Evolutionary conservation across 169 alveolate species (phyloP), one percentile per base, ranked within the genome.

Genomic region (Plasmodium falciparum): DNA sequence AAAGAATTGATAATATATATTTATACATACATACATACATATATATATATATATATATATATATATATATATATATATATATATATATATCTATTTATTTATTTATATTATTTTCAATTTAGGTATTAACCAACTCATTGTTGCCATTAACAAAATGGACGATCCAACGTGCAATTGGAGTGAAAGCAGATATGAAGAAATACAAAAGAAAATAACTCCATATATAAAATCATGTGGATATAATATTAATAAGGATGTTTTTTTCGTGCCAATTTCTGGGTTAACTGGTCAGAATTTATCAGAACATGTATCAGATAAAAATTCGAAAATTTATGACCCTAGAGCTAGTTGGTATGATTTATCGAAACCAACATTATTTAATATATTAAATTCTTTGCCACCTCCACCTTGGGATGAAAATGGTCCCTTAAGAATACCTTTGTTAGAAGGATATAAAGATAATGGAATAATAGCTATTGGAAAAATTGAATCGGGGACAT

Each of bases 121-220:
- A 69, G 99, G 99, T 4, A 99, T 99, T 20, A 94, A 95, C 85
- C 98, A 98, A 80, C 95, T 99, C 52, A 97, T 99, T 4, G 99
- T 99, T 39, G 98, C 99, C 49, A 97, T 99, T 24, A 99, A 99
- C 93, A 99, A 99, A 92, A 99, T 99, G 99, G 99, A 99, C 94
- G 99, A 98, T 58, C 99, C 98, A 20, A 95, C 99, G 63, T 95
- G 98, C 93, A 91, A 97, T 89, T 96, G 99, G 99, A 95, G 97
- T 93, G 98, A 98, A 93, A 96, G 92, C 11, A 93, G 99, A 78
- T 97, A 88, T 71, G 95, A 93, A 24, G 94, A 93, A 43, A 96
- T 98, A 15, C 96, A 91, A 15, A 94, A 95, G 45, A 96, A 95
- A 88, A 89, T 98, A 8, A 93, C 94, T 0, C 98, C 99, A 1